Conservation (phyloP, 2,329 filamentous ascomycete species). For the Colletotrichum zoysiae region DNA sequence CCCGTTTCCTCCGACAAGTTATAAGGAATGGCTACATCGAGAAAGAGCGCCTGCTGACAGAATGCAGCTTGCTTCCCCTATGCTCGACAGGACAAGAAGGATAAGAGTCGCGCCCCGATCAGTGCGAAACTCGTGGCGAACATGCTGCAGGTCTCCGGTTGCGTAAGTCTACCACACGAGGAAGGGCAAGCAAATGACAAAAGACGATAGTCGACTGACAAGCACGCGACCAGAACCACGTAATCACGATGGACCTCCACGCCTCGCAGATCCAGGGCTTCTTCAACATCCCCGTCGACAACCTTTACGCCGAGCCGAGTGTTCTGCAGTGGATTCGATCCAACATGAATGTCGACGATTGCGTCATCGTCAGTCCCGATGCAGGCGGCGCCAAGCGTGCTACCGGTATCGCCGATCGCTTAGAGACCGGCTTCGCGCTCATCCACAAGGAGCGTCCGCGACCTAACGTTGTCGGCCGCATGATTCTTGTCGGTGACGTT, state of each 20-base stretch:
- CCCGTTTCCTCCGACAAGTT: not conserved
- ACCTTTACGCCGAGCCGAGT: conserved; percentile 88
- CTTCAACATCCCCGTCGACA: conserved; percentile 77
- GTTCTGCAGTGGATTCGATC: conserved; percentile 87
- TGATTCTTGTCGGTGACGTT: conserved; percentile 95
- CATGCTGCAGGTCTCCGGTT: conserved; percentile 90
- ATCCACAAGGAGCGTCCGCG: conserved; percentile 81
- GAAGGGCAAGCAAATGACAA: not conserved
- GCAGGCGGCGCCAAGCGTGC: conserved; percentile 89
- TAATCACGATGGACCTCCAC: conserved; percentile 92
- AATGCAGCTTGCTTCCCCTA: conserved; percentile 84
- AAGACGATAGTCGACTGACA: not conserved
- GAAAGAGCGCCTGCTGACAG: conserved; percentile 9
- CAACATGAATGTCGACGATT: conserved; percentile 80
- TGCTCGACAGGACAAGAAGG: conserved; percentile 92
- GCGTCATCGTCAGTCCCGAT: conserved; percentile 89
- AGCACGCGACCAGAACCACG: conserved; percentile 42
- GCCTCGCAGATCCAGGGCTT: conserved; percentile 90
- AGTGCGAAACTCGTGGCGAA: conserved; percentile 91
- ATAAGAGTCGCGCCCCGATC: conserved; percentile 85
- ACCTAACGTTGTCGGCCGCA: conserved; percentile 87
- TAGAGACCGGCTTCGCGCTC: conserved; percentile 85
- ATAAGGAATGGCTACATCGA: not conserved
- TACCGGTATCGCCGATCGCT: conserved; percentile 85
- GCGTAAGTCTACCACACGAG: conserved; percentile 50